Percentiles rank a stretch among this genome's conserved stretches.
phyloP scores from a whole-genome alignment of 2,329 filamentous ascomycete genomes.

The Eutypa lata region DNA sequence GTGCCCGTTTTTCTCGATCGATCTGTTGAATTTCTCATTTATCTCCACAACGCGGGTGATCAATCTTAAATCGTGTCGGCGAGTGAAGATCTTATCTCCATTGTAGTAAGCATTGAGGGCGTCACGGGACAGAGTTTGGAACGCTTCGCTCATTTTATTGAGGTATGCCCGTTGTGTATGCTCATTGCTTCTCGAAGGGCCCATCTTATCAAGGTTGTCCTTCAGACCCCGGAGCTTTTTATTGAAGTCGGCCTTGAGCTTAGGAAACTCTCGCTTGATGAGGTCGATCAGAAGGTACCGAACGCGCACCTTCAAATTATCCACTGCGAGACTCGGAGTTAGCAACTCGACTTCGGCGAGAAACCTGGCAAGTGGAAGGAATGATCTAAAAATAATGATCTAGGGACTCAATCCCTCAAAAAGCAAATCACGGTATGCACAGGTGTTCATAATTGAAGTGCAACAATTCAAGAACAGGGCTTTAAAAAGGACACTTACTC shows the following conservation, averaged over 20 bases:
- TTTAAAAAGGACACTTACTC: constrained; percentile 5
- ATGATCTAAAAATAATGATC: too few species aligned
- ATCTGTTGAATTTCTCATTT: constrained; percentile 17
- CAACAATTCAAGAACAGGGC: too few species aligned
- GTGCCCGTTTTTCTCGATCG: constrained; percentile 27
- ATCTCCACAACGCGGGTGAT: constrained; percentile 27
- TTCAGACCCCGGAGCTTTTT: constrained; percentile 11
- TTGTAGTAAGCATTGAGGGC: constrained; percentile 23
- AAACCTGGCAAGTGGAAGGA: too few species aligned
- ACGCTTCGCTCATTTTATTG: constrained; percentile 24
- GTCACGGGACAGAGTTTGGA: constrained; percentile 21
- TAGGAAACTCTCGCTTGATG: constrained; percentile 32
- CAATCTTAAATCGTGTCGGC: constrained; percentile 20
- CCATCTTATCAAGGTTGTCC: constrained; percentile 17
- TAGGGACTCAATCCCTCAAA: too few species aligned
- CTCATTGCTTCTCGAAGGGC: constrained; percentile 17
- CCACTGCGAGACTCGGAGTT: constrained; percentile 7
- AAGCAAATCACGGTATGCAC: too few species aligned
- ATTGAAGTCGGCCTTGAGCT: constrained; percentile 21
- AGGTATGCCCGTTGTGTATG: constrained; percentile 25
- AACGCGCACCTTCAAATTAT: constrained; percentile 32
- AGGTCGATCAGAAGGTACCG: constrained; percentile 36
- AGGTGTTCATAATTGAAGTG: too few species aligned
- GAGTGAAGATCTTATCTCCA: constrained; percentile 12
- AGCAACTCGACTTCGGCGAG: too few species aligned